A percentile compares a stretch with the other conserved stretches of the same genome.
Conservation (phyloP, 192 early-diverging fungal species). For the Pilaira anomala region DNA sequence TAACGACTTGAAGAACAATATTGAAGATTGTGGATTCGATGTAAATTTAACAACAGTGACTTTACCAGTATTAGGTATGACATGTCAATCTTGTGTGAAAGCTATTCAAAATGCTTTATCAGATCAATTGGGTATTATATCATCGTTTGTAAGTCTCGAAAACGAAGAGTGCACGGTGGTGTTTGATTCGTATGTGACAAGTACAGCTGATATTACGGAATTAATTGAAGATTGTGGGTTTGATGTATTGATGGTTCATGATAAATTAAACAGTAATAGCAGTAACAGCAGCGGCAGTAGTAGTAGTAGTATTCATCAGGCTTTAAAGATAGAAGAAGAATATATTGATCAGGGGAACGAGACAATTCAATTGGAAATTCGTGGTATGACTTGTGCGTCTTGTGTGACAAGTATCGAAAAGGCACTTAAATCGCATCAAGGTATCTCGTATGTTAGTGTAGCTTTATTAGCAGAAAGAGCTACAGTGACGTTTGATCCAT, state of each 20-base stretch:
- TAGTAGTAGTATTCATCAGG: background rate
- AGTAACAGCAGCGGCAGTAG: background rate
- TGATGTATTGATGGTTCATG: constrained; percentile 11
- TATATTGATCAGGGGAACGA: background rate
- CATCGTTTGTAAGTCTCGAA: constrained; percentile 45
- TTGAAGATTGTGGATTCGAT: constrained; percentile 70
- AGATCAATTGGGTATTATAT: constrained; percentile 49
- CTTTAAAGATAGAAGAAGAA: background rate
- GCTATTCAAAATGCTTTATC: constrained; percentile 60
- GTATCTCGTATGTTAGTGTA: constrained; percentile 49
- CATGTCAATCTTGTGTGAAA: constrained; percentile 81
- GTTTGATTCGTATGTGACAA: background rate
- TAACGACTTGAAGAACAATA: constrained; percentile 39
- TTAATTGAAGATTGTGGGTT: constrained; percentile 21
- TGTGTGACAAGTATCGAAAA: constrained; percentile 79
- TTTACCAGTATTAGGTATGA: constrained; percentile 70
- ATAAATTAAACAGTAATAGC: background rate
- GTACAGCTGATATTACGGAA: background rate
- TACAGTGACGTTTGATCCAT: constrained; percentile 65
- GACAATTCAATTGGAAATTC: constrained; percentile 70
- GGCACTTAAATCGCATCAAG: constrained; percentile 49
- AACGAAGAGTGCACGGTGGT: constrained; percentile 35
- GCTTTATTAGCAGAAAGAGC: constrained; percentile 77
- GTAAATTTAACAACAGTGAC: constrained; percentile 32
- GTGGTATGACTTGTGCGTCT: constrained; percentile 86